Evolutionary conservation across 148 eudicot genomes (phyloP).

Genomic region (Cornus florida): DNA sequence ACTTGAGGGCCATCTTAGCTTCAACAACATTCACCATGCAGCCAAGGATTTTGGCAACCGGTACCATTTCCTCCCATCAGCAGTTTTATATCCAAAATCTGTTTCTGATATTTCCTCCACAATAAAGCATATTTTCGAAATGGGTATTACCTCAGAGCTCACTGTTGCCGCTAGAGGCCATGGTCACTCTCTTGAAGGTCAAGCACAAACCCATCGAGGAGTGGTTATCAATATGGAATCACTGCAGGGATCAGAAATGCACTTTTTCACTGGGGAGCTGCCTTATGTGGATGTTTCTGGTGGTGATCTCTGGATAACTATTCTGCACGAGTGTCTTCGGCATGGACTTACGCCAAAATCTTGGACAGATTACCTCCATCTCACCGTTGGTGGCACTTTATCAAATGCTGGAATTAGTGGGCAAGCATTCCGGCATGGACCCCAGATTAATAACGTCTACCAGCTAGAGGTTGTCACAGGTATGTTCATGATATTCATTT

Average conservation of each 20-base stretch:
- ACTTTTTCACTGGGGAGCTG: constrained; percentile 43
- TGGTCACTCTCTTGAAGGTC: constrained; percentile 93
- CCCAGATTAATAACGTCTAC: constrained; percentile 82
- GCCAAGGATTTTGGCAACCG: constrained; percentile 83
- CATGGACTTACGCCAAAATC: constrained; percentile 78
- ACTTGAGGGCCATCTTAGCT: constrained; percentile 52
- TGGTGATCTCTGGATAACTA: constrained; percentile 86
- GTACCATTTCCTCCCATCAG: constrained; percentile 57
- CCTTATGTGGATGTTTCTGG: constrained; percentile 88
- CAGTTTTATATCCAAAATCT: constrained; percentile 68
- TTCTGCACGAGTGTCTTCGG: constrained; percentile 77
- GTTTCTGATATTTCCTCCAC: constrained; percentile 70
- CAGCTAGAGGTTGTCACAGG: constrained; percentile 92
- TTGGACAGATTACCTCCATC: constrained; percentile 96
- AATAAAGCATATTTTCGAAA: constrained; percentile 50
- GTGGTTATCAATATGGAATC: constrained; percentile 85
- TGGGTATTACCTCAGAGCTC: constrained; percentile 63
- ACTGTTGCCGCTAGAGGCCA: constrained; percentile 90
- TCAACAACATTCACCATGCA: constrained; percentile 43
- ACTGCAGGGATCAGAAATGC: constrained; percentile 49
- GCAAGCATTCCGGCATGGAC: constrained; percentile 89
- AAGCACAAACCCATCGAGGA: constrained; percentile 73
- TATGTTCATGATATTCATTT: constrained; percentile 17
- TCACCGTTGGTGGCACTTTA: constrained; percentile 93
- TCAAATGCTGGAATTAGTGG: constrained; percentile 97